Base-by-base conservation (phyloP, 306 rosid species). In the Cucumis melo region DNA sequence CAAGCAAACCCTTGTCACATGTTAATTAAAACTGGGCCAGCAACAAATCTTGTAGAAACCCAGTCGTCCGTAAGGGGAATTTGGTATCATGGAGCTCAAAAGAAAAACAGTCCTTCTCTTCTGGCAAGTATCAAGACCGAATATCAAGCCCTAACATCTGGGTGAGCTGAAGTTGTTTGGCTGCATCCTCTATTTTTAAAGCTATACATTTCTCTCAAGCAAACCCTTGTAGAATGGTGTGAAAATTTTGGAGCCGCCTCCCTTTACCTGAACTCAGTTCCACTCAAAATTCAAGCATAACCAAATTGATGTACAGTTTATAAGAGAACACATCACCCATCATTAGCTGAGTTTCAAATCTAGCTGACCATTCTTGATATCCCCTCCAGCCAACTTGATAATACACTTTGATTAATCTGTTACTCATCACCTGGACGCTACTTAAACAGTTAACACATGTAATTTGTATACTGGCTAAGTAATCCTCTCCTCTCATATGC, bases 341-440 rank as follows among this genome's bases (percentile, higher is more conserved):
- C 48, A 44, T 67, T 67, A 13, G 11, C 48, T 10, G 32, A 38
- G 13, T 89, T 87, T 86, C 92, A 77, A 96, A 90, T 82, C 94
- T 90, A 78, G 17, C 39, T 7, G 20, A 56, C 38, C 60, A 16
- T 57, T 16, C 10, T 79, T 38, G 66, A 70, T 66, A 1, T 1
- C 29, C 8, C 73, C 6, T 65, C 29, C 46, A 65, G 29, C 73
- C 7, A 58, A 23, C 63, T 10, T 21, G 5, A 23, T 60, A 34
- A 34, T 63, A 34, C 71, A 63, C 3, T 36, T 36, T 27, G 29
- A 27, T 27, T 27, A 27, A 8, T 63, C 46, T 7, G 70, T 34
- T 34, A 34, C 2, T 62, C 48, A 64, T 64, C 14, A 36, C 24
- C 19, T 36, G 72, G 4, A 64, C 72, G 9, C 72, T 36, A 64